phyloP scores from a whole-genome alignment of 306 rosid genomes.

The Malus sieversii region DNA sequence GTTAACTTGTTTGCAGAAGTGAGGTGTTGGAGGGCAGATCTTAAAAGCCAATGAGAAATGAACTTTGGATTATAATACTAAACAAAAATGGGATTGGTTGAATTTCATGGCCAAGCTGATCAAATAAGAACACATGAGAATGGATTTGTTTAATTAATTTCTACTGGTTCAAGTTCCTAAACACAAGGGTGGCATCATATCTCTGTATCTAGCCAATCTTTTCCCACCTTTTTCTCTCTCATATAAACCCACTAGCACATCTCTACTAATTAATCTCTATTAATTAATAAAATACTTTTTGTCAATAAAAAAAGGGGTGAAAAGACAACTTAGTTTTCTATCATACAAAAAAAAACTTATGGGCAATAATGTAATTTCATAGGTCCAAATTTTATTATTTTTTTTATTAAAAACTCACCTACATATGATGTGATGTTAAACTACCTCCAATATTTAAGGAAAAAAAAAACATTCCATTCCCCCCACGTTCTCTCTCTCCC shows the following conservation, averaged over 20 bases:
- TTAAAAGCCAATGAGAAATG: conserved; percentile 39
- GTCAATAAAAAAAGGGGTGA: fast-evolving
- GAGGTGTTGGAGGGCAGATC: conserved; percentile 38
- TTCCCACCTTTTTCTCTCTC: conserved; percentile 3
- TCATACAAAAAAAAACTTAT: too few relatives aligned
- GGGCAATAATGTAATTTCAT: too few relatives aligned
- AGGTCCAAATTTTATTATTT: too few relatives aligned
- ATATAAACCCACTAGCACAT: conserved; percentile 21
- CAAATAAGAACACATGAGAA: neutral
- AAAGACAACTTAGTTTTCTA: too few relatives aligned
- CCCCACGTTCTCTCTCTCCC: too few relatives aligned
- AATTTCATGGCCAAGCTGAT: conserved; percentile 57
- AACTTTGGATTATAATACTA: conserved; percentile 44
- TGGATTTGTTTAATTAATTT: neutral
- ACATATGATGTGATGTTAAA: too few relatives aligned
- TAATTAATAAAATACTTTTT: too few relatives aligned
- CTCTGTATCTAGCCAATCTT: conserved; percentile 16
- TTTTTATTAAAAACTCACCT: too few relatives aligned
- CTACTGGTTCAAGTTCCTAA: conserved; percentile 67
- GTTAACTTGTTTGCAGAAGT: neutral
- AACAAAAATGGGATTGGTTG: conserved; percentile 28
- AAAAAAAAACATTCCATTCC: too few relatives aligned
- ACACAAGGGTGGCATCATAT: conserved; percentile 21
- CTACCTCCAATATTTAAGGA: too few relatives aligned
- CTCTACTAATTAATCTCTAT: too few relatives aligned